A percentile compares a stretch with the other conserved stretches of the same genome.
Conservation (phyloP, 345 rosid genomes). For the Boechera stricta region DNA sequence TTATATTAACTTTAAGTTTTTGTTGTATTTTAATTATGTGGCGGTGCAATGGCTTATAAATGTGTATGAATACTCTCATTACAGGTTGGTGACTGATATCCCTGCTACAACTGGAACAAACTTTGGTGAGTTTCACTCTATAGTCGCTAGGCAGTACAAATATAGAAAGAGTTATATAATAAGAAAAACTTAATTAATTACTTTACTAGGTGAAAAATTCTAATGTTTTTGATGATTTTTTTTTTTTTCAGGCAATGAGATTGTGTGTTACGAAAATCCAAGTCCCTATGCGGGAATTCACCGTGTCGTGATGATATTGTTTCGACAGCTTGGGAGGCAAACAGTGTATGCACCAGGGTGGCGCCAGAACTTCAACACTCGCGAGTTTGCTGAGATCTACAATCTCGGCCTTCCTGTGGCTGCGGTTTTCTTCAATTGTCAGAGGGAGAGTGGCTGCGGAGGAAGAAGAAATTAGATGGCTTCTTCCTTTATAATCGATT, state of each 20-base stretch:
- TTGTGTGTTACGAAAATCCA: slow-evolving; percentile 78
- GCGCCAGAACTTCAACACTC: slow-evolving; percentile 86
- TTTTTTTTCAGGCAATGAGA: slow-evolving; percentile 67
- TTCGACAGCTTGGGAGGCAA: slow-evolving; percentile 80
- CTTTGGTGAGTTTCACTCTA: slow-evolving; percentile 43
- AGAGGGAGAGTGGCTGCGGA: slow-evolving; percentile 79
- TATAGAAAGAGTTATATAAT: background rate
- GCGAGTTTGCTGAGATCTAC: slow-evolving; percentile 86
- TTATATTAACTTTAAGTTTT: background rate
- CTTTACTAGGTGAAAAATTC: background rate
- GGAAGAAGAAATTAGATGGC: slow-evolving; percentile 54
- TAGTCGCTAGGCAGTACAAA: background rate
- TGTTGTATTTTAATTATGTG: background rate
- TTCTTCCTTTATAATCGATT: background rate
- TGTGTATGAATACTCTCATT: slow-evolving; percentile 5
- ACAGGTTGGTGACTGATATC: slow-evolving; percentile 51
- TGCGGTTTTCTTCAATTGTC: slow-evolving; percentile 79
- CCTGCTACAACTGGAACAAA: slow-evolving; percentile 48
- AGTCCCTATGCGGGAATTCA: slow-evolving; percentile 79
- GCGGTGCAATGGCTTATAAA: background rate
- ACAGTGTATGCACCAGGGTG: slow-evolving; percentile 91
- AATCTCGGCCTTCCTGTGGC: slow-evolving; percentile 85
- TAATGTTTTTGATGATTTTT: slow-evolving; percentile 1
- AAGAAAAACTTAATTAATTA: background rate
- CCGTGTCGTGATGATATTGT: slow-evolving; percentile 66